These are phyloP conservation scores for Schizochytrium sp. DNA, from an alignment of 108 stramenopile genomes.

Conservation along the genomic window DNA sequence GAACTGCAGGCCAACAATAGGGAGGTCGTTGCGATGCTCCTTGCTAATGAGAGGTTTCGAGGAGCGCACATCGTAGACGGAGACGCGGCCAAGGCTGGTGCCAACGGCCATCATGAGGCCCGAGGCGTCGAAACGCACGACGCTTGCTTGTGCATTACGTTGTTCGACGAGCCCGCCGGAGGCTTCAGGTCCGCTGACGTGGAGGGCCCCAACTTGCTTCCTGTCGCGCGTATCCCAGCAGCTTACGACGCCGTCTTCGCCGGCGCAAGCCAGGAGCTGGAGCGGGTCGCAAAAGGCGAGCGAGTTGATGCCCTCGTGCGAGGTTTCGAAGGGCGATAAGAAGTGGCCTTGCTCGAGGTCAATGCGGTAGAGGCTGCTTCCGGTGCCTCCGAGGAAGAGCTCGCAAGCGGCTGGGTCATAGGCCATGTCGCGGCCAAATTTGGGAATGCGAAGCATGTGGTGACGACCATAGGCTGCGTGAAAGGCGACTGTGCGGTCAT, in stretches of 20 bases:
- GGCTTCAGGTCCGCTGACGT: constrained; percentile 49
- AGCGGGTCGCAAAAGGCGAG: constrained; percentile 61
- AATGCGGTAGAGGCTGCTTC: constrained; percentile 71
- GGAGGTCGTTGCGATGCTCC: constrained; percentile 91
- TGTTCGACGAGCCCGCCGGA: constrained; percentile 15
- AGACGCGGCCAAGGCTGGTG: constrained; percentile 74
- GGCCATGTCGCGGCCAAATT: constrained; percentile 82
- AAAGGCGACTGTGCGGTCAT: constrained; percentile 82
- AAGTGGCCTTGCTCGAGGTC: constrained; percentile 93
- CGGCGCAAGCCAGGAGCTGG: constrained; percentile 66
- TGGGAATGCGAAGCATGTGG: constrained; percentile 77
- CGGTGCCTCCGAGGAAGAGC: constrained; percentile 68
- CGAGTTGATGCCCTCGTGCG: constrained; percentile 54
- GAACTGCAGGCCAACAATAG: constrained; percentile 79
- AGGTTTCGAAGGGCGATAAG: constrained; percentile 60
- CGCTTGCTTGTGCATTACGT: constrained; percentile 60
- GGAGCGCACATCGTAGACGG: constrained; percentile 87
- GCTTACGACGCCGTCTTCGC: constrained; percentile 74
- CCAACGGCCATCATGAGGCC: constrained; percentile 85
- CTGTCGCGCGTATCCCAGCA: constrained; percentile 78
- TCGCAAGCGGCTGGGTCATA: constrained; percentile 83
- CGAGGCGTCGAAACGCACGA: constrained; percentile 67
- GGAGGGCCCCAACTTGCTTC: constrained; percentile 64
- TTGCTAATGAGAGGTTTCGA: constrained; percentile 70
- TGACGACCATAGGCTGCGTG: constrained; percentile 96